Evolutionary conservation across 2,329 filamentous ascomycete species (phyloP).

Genomic region (Botryosphaeria dothidea): DNA sequence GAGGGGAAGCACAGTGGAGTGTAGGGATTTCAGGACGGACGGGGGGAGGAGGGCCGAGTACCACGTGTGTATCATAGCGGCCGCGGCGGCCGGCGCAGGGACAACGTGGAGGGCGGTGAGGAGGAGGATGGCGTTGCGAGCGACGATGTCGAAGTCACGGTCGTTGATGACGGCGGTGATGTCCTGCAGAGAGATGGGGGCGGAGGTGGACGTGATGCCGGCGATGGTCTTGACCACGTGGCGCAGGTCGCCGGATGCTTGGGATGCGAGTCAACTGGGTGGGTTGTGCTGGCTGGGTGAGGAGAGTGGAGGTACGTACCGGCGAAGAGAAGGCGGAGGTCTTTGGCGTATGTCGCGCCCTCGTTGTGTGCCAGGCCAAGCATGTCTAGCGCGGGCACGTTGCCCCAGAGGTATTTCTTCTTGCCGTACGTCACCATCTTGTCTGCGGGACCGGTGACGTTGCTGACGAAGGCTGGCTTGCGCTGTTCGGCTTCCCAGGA

Average conservation of each 20-base stretch:
- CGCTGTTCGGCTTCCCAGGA: conserved; percentile 30
- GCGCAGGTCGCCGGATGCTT: conserved; percentile 48
- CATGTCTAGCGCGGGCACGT: conserved; percentile 44
- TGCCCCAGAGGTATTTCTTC: conserved; percentile 43
- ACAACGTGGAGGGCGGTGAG: conserved; percentile 33
- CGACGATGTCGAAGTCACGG: conserved; percentile 38
- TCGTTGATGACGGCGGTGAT: conserved; percentile 44
- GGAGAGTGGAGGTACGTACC: conserved; percentile 24
- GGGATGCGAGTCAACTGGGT: background rate
- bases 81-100: conserved; percentile 25
- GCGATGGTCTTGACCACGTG: conserved; percentile 46
- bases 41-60: conserved; percentile 44
- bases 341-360: conserved; percentile 22
- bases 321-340: conserved; percentile 39
- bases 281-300: background rate
- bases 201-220: conserved; percentile 33
- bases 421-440: conserved; percentile 17
- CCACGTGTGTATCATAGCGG: conserved; percentile 47
- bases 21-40: conserved; percentile 27
- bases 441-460: background rate
- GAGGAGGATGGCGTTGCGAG: conserved; percentile 43
- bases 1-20: conserved; percentile 28
- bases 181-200: background rate
- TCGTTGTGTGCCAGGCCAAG: conserved; percentile 32
- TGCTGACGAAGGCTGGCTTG: conserved; percentile 28